Percentiles rank a stretch among this genome's conserved stretches.
Evolutionary conservation across 1,139 yeast species (phyloP).

Genomic region (Diutina scorzettiae): DNA sequence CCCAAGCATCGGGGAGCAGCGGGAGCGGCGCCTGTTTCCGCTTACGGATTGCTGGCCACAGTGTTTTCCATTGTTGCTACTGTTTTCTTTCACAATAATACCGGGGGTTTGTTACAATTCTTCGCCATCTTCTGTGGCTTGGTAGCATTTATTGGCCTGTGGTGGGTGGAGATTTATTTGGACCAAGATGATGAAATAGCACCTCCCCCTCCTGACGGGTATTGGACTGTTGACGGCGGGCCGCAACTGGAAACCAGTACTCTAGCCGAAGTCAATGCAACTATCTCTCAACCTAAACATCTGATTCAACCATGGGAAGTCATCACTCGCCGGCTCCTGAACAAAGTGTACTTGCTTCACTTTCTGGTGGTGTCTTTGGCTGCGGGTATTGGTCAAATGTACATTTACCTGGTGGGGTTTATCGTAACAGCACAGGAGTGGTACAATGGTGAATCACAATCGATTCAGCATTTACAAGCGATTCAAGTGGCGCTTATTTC

Average conservation of each 20-base stretch:
- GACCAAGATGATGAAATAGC: constrained; percentile 10
- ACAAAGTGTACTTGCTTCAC: constrained; percentile 24
- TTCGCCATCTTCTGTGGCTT: constrained; percentile 27
- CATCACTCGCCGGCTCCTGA: constrained; percentile 15
- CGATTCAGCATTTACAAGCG: constrained; percentile 41
- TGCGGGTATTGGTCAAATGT: constrained; percentile 71
- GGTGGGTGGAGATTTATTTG: constrained; percentile 23
- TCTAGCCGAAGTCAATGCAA: too few species aligned
- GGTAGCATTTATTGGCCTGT: constrained; percentile 25
- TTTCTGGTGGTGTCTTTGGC: constrained; percentile 46
- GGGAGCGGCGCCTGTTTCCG: constrained; percentile 48
- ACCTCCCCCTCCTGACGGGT: neutral
- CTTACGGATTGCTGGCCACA: constrained; percentile 42
- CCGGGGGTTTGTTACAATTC: constrained; percentile 28
- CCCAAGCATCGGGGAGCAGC: constrained; percentile 64
- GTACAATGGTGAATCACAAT: constrained; percentile 6
- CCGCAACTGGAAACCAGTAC: neutral
- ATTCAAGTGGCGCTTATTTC: constrained; percentile 65
- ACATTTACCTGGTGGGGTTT: constrained; percentile 64
- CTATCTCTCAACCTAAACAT: neutral
- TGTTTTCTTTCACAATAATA: constrained; percentile 27
- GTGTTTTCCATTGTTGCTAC: constrained; percentile 35
- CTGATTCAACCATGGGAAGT: constrained; percentile 5
- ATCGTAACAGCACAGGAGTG: constrained; percentile 44
- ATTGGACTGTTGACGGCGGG: neutral